Percentiles rank a stretch among this genome's conserved stretches.
These are phyloP conservation scores for Corymbia calophylla DNA, from an alignment of 441 rosid genomes.

Conservation along the genomic window DNA sequence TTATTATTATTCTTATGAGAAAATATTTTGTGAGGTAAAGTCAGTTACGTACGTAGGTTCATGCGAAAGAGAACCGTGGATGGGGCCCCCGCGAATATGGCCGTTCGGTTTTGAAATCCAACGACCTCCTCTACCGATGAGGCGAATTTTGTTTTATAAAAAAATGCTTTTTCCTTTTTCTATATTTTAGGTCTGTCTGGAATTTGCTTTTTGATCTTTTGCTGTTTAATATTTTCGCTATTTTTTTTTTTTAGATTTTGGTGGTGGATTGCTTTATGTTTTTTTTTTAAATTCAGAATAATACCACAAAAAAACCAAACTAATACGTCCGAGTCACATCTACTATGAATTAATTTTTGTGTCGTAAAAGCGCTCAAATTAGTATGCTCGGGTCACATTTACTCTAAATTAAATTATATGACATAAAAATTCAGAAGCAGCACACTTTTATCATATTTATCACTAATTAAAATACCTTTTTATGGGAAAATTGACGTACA, in stretches of 20 bases:
- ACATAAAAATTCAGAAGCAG: too few species aligned
- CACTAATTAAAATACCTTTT: too few species aligned
- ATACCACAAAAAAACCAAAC: too few species aligned
- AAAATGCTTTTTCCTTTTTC: background rate
- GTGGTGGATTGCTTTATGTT: too few species aligned
- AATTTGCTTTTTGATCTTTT: background rate
- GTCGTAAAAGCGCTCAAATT: accelerated
- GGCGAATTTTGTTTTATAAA: background rate
- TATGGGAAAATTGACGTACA: background rate
- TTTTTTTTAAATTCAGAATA: accelerated
- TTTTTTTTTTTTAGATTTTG: too few species aligned
- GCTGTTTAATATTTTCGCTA: too few species aligned
- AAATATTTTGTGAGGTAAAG: too few species aligned
- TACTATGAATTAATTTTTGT: too few species aligned
- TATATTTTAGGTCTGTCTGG: background rate
- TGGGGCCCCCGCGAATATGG: background rate
- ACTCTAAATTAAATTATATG: too few species aligned
- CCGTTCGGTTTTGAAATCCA: background rate
- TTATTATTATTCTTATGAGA: background rate
- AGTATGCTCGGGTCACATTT: accelerated
- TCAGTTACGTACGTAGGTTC: background rate
- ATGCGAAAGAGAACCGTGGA: background rate
- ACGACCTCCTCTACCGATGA: background rate
- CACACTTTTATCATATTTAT: accelerated
- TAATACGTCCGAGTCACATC: accelerated